A percentile compares a stretch with the other conserved stretches of the same genome.
These are phyloP conservation scores for Citrus australasica DNA, from an alignment of 345 rosid genomes.

Conservation along the genomic window DNA sequence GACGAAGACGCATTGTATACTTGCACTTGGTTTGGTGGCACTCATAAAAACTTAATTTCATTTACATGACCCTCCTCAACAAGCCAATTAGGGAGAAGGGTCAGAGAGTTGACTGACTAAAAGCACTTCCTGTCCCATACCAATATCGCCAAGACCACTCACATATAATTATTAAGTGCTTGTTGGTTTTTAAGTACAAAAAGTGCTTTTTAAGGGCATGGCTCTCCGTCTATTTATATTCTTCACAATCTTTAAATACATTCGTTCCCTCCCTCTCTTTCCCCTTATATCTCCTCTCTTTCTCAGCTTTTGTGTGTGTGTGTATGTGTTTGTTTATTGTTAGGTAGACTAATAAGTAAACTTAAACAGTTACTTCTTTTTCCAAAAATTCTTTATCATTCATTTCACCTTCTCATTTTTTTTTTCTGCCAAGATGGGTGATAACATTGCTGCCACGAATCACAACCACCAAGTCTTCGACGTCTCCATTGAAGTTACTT, in stretches of 20 bases:
- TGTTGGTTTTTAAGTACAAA: background rate
- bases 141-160: background rate
- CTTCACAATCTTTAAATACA: background rate
- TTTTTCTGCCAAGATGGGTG: constrained; percentile 38
- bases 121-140: background rate
- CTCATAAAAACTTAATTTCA: background rate
- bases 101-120: background rate
- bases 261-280: background rate
- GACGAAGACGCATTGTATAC: background rate
- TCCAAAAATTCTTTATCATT: background rate
- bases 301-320: background rate
- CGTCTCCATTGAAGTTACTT: constrained; percentile 28
- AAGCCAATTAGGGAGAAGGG: background rate
- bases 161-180: background rate
- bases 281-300: background rate
- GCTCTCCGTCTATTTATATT: background rate
- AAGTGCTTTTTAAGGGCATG: background rate
- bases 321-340: background rate
- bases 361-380: background rate
- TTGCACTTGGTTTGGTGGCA: background rate
- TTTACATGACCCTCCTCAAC: background rate
- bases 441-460: constrained; percentile 39
- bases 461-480: constrained; percentile 40
- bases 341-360: background rate
- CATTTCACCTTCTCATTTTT: background rate